Base-by-base conservation (phyloP, 1,139 yeast species). In the Suhomyces ambrosiae region DNA sequence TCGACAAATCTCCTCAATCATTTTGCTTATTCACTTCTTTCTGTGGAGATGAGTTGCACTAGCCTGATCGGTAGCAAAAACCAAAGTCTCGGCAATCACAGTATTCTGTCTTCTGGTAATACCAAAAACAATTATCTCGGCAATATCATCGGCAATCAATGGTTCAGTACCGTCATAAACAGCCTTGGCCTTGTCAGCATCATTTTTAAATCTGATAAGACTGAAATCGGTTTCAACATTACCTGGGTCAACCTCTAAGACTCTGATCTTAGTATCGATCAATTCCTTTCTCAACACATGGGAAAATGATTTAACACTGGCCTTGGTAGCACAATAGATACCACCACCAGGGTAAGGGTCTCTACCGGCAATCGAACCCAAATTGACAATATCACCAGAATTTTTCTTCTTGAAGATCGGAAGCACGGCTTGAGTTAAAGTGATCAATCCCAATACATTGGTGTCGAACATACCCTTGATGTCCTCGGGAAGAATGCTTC, bases 221-320 rank as follows among this genome's bases (percentile, higher is more conserved):
- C 92, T 82, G 58, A 88, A 88, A 54, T 88, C 96, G 11, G 96
- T 88, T 61, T 86, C 88, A 16, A 87, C 95, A 32, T 84, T 81
- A 53, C 96, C 96, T 8, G 96, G 96, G 45, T 86, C 90, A 35
- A 87, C 76, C 58, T 86, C 94, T 50, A 88, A 76, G 37, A 87
- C 89, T 54, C 96, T 74, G 48, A 87, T 79, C 40, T 76, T 74
- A 23, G 95, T 84, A 57, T 72, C 68, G 47, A 86, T 79, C 55
- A 82, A 70, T 60, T 88, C 96, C 61, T 85, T 85, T 60, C 96
- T 76, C 61, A 87, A 71, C 4, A 86, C 74, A 33, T 81, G 81
- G 14, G 90, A 75, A 59, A 88, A 88, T 0, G 89, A 83, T 47
- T 81, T 76, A 22, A 88, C 79, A 14, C 92, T 87, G 28, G 89